Conservation (phyloP, 495 filamentous ascomycete genomes). For the Hyaloscypha bicolor region DNA sequence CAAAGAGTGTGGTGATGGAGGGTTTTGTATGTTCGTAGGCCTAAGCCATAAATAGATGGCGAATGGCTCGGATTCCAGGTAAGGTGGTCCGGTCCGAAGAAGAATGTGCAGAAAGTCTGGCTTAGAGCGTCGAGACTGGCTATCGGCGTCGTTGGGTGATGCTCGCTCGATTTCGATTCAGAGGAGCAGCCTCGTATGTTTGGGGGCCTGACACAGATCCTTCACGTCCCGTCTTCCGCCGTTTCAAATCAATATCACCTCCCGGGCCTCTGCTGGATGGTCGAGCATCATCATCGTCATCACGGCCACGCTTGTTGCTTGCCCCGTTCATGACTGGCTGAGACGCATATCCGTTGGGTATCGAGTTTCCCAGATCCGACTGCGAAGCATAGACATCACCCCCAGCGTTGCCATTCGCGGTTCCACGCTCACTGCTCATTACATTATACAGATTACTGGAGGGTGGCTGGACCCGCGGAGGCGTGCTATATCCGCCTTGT, state of each 20-base stretch:
- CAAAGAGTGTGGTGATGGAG: constrained; percentile 31
- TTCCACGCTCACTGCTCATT: constrained; percentile 79
- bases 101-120: constrained; percentile 31
- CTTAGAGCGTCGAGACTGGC: background rate
- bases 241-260: constrained; percentile 68
- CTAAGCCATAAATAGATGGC: constrained; percentile 22
- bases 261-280: constrained; percentile 61
- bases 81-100: constrained; percentile 4
- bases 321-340: constrained; percentile 69
- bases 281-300: constrained; percentile 71
- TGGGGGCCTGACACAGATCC: constrained; percentile 47
- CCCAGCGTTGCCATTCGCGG: constrained; percentile 63
- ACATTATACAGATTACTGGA: constrained; percentile 88
- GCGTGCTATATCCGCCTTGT: constrained; percentile 73
- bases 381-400: constrained; percentile 71
- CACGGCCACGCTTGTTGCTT: constrained; percentile 80
- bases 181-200: constrained; percentile 44
- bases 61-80: constrained; percentile 17
- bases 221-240: constrained; percentile 78
- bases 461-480: constrained; percentile 67
- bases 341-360: constrained; percentile 58
- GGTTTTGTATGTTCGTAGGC: constrained; percentile 31
- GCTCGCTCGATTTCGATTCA: constrained; percentile 46
- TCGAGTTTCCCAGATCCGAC: constrained; percentile 56
- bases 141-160: constrained; percentile 42